Evolutionary conservation across 2,329 filamentous ascomycete genomes (phyloP), one percentile per base, ranked within the genome.

Genomic region (Stagonosporopsis rhizophila): DNA sequence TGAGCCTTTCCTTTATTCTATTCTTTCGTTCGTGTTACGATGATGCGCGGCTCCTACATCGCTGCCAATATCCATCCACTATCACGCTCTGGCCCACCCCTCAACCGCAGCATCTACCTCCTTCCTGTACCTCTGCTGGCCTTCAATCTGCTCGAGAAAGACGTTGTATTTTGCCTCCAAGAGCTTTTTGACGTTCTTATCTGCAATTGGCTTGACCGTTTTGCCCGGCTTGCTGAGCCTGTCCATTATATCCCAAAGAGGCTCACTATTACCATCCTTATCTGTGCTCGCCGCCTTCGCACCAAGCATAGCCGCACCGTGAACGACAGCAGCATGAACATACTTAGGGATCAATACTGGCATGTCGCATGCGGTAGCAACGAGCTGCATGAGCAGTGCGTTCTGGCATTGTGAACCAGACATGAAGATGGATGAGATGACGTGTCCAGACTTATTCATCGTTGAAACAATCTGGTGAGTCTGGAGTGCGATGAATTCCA

Each of bases 401-500:
- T 99, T 99, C 78, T 97, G 93, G 81, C 95, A 99, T 77, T 98
- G 95, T 11, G 91, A 96, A 59, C 95, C 95, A 4, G 92, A 96
- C 95, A 99, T 98, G 85, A 98, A 99, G 78, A 99, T 96, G 61
- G 89, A 94, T 45, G 84, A 87, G 75, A 99, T 93, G 65, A 85
- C 82, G 79, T 99, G 95, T 9, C 95, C 95, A 1, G 92, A 83
- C 42, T 85, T 81, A 82, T 98, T 99, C 93, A 99, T 97, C 32
- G 89, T 85, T 70, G 96, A 89, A 62, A 99, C 85, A 69, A 99
- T 99, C 77, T 99, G 95, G 56, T 91, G 88, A 0, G 95, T 99
- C 78, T 99, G 95, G 76, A 98, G 85, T 27, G 95, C 93, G 69
- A 99, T 98, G 78, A 98, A 98, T 79, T 99, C 95, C 86, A 99